Evolutionary conservation across 257 asterid genomes (phyloP).

Genomic region (Paraleonurus japonicus): DNA sequence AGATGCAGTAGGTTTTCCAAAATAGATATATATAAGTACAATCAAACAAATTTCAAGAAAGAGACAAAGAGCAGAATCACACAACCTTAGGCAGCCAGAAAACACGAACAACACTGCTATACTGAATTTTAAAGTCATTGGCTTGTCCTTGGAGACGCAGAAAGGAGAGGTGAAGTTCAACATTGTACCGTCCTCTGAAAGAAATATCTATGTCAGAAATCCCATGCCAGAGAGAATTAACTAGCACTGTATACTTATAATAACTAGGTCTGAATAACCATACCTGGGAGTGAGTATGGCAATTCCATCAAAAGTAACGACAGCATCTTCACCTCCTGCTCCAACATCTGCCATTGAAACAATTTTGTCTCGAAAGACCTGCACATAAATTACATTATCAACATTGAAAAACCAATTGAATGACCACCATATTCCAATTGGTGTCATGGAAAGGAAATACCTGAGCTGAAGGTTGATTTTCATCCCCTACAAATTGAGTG

Average conservation of each 20-base stretch:
- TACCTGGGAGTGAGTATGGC: constrained; percentile 97
- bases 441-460: constrained; percentile 36
- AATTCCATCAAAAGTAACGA: constrained; percentile 86
- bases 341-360: constrained; percentile 94
- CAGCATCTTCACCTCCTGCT: constrained; percentile 94
- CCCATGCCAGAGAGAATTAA: constrained; percentile 17
- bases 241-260: not conserved
- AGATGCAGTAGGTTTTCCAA: constrained; percentile 14
- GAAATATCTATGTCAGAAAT: constrained; percentile 25
- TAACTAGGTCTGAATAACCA: constrained; percentile 8
- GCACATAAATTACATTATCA: constrained; percentile 22
- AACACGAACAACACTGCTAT: constrained; percentile 92
- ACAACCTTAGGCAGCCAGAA: constrained; percentile 93
- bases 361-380: constrained; percentile 90
- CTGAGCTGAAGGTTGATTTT: constrained; percentile 83
- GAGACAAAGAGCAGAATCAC: not conserved
- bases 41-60: constrained; percentile 15
- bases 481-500: constrained; percentile 94
- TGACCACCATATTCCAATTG: not conserved
- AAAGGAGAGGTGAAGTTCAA: constrained; percentile 94
- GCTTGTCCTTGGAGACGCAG: constrained; percentile 99
- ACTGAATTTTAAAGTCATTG: constrained; percentile 94
- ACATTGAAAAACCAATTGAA: not conserved
- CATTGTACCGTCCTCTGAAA: constrained; percentile 86
- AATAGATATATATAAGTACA: not conserved